phyloP scores from a whole-genome alignment of 371 early-diverging fungal species.

The Mucor sp. region DNA sequence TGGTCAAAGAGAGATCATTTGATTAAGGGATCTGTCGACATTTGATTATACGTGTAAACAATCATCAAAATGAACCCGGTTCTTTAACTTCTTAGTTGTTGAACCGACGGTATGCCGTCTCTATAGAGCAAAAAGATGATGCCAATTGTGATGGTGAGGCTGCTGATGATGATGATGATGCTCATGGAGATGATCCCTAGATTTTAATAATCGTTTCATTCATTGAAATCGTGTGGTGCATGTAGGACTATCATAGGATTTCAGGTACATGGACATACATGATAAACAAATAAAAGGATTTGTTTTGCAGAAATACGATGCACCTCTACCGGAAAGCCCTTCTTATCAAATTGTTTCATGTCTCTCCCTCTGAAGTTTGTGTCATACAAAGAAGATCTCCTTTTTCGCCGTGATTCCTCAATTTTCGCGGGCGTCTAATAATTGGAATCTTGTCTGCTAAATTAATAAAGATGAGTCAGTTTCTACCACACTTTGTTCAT shows the following conservation, averaged over 20 bases:
- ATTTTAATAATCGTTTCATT: neutral
- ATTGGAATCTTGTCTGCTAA: neutral
- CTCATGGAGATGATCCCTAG: neutral
- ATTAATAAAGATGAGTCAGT: neutral
- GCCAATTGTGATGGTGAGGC: neutral
- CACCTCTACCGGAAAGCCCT: neutral
- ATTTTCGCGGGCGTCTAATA: neutral
- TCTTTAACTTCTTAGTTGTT: neutral
- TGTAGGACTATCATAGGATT: neutral
- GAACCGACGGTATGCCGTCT: neutral
- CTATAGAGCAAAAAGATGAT: neutral
- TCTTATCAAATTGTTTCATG: conserved; percentile 3
- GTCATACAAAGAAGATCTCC: neutral
- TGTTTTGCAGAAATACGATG: conserved; percentile 13
- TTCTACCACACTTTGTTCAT: neutral
- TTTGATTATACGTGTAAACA: conserved; percentile 3
- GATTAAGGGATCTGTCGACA: conserved; percentile 14
- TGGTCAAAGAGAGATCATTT: neutral
- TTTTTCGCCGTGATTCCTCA: neutral
- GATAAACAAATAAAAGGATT: conserved; percentile 2
- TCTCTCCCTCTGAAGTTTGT: neutral
- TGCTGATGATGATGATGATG: neutral
- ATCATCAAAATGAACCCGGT: neutral
- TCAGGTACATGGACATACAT: neutral
- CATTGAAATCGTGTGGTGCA: neutral